Base-by-base conservation (phyloP, 129 eudicot species). In the Rutidosis leptorrhynchoides region DNA sequence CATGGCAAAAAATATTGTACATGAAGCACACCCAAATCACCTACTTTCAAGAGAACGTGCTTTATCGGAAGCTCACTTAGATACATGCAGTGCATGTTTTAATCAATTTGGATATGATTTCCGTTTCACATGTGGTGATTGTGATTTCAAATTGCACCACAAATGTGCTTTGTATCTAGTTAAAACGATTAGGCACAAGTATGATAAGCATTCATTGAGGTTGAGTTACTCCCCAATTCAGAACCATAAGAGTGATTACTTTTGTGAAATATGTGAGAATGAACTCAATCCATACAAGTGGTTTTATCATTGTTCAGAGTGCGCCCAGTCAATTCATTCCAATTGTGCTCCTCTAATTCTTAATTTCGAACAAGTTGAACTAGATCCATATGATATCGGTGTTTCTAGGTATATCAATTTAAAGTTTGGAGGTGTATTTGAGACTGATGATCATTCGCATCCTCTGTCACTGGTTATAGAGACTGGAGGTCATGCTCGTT, bases 1-100 rank as follows among this genome's bases (percentile, higher is more conserved):
- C 29, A 12, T 29, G 21, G 61, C 71, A 49, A 3, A 28, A 49
- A 26, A 67, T 26, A 66, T 49, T 6, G 30, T 46, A 66, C 71
- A 49, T 49, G 71, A 66, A 66, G 59, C 71, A 10, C 71, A 66
- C 28, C 29, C 70, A 4, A 5, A 49, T 27, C 71, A 66, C 60
- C 3, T 48, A 28, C 71, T 66, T 30, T 7, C 59, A 28, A 48
- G 28, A 28, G 28, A 17, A 49, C n/a, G 27, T 29, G 59, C 8
- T 49, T 17, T 46, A 49, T 48, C 26, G 28, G 1, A n/a, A 1
- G 0, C 2, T 25, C 35, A 0, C 2, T 25, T 16, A 11, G 4
- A 4, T 9, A 4, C 1, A 2, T 66, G 71, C 12, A 40, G 71
- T 19, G 71, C 71, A 17, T 66, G 60, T 27, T 26, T 54, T 43